Base-by-base conservation (phyloP, 2,329 filamentous ascomycete species). In the Scedosporium apiospermum region DNA sequence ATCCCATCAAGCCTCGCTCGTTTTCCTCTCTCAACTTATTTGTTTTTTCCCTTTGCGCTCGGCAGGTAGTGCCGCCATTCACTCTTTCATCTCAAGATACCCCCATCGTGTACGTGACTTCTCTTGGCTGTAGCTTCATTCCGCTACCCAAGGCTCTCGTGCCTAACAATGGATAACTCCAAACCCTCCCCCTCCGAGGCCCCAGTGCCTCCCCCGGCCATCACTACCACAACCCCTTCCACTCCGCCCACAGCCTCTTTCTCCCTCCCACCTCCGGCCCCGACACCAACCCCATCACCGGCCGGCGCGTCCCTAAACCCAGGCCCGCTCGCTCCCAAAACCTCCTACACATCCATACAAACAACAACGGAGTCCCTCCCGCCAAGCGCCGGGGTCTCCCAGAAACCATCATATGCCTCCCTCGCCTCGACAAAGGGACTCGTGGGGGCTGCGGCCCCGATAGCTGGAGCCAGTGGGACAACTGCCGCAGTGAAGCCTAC, bases 321-420 rank as follows among this genome's bases (percentile, higher is more conserved):
- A 21, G 14, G 27, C 4, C 16, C 42, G 1, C 61, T 63, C 6
- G 41, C 26, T 55, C 27, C 53, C 41, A 59, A 63, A 27, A n/a
- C 61, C 34, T 63, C 61, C 38, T 38, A 27, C 14, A 26, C 55
- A 9, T 63, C 61, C 55, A 49, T 63, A 16, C 38, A 58, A 26
- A 46, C 61, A 38, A 3, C 27, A 14, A 55, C 51, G 51, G 41
- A 41, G 14, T 53, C 61, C 10, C 30, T 14, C 23, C 41, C 55
- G 16, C 26, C 55, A 18, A 30, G 53, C 26, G 27, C 14, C 18
- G 58, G 10, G 16, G 41, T 63, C 53, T 58, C 61, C 23, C 30
- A 57, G n/a, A 53, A 63, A 42, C 61, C 61, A 3, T 63, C 61
- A n/a, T 38, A 46, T 34, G 61, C 61, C 42, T 63, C 61, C 21